A percentile compares a stretch with the other conserved stretches of the same genome.
These are phyloP conservation scores for Stipa capillata DNA, from an alignment of 176 grass and related monocot genomes.

Conservation along the genomic window DNA sequence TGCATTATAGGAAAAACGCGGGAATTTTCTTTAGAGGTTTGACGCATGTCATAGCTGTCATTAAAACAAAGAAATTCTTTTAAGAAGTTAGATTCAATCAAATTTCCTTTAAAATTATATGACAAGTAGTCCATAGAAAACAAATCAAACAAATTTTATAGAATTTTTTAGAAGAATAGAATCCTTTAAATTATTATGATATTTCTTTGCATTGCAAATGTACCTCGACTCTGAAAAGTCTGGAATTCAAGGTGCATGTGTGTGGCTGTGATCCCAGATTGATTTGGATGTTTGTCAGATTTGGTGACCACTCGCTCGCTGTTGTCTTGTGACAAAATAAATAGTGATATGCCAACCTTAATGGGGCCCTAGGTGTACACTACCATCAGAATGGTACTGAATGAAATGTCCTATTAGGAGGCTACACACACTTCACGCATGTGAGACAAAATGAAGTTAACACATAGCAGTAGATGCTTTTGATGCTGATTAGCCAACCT, in stretches of 20 bases:
- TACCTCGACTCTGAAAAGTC: background rate
- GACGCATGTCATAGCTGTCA: no score
- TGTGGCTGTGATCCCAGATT: conserved; percentile 15
- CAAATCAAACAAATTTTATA: no score
- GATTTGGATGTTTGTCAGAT: conserved; percentile 14
- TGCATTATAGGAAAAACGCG: no score
- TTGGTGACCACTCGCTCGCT: conserved; percentile 10
- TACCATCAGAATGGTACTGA: conserved; percentile 3
- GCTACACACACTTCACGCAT: background rate
- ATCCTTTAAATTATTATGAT: no score
- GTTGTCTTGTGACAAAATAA: background rate
- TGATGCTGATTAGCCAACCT: background rate
- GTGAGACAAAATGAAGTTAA: conserved; percentile 22
- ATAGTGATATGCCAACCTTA: conserved; percentile 11
- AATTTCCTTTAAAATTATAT: no score
- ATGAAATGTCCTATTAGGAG: conserved; percentile 8
- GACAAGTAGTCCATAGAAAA: no score
- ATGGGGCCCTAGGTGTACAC: background rate
- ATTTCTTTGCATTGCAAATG: background rate
- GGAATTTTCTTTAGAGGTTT: no score
- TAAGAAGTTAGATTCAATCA: no score
- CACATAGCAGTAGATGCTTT: background rate
- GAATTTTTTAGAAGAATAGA: no score
- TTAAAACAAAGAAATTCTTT: no score
- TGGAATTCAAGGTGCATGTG: conserved; percentile 16